Conservation (phyloP, 1,284 basidiomycete genomes). For the Ustilago curta region DNA sequence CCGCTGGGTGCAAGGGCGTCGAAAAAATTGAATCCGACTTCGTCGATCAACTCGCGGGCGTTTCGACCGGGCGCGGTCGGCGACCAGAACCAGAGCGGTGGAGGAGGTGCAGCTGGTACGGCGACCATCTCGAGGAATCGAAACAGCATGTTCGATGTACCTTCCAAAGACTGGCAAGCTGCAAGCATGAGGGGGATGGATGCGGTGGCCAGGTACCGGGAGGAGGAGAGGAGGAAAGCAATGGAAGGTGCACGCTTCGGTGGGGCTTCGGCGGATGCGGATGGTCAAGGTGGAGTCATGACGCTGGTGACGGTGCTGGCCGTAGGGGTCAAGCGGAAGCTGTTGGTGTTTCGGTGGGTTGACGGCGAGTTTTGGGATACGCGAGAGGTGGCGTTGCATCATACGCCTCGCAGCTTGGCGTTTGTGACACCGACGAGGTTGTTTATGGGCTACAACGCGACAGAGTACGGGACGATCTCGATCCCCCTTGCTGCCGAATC, state of each 20-base stretch:
- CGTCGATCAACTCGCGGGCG: conserved; percentile 26
- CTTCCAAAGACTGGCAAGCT: conserved; percentile 44
- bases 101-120: conserved; percentile 6
- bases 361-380: conserved; percentile 83
- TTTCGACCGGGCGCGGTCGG: conserved; percentile 44
- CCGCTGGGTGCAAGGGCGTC: conserved; percentile 40
- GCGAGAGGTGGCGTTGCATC: conserved; percentile 82
- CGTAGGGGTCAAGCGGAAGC: conserved; percentile 85
- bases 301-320: conserved; percentile 79
- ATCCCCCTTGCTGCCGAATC: conserved; percentile 69
- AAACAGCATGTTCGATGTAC: conserved; percentile 33
- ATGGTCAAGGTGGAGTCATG: conserved; percentile 46
- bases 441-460: conserved; percentile 80
- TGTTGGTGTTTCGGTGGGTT: conserved; percentile 84
- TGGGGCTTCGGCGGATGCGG: conserved; percentile 34
- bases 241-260: conserved; percentile 51
- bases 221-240: conserved; percentile 44
- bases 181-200: conserved; percentile 59
- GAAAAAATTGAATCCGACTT: conserved; percentile 19
- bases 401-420: conserved; percentile 81
- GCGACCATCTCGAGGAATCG: conserved; percentile 31
- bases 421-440: conserved; percentile 77
- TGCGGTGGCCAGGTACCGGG: conserved; percentile 46
- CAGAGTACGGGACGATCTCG: conserved; percentile 81
- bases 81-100: conserved; percentile 24